phyloP scores from a whole-genome alignment of 306 rosid species.

The Dryas drummondii region DNA sequence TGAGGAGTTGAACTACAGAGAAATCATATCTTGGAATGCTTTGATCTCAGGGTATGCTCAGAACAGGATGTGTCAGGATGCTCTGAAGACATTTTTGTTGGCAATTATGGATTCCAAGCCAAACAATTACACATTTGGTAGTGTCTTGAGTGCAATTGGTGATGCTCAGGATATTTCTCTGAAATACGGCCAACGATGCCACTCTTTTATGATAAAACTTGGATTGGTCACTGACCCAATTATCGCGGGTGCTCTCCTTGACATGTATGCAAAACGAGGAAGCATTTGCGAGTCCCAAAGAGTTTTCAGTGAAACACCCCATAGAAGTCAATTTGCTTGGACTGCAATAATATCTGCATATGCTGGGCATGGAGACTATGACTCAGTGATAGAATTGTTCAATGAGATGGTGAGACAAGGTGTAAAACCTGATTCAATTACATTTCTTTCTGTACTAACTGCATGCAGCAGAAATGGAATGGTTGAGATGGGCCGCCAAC shows the following conservation, averaged over 20 bases:
- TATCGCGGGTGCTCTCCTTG: slow-evolving; percentile 68
- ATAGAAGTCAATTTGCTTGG: slow-evolving; percentile 63
- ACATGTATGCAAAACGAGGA: slow-evolving; percentile 91
- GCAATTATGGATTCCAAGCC: slow-evolving; percentile 61
- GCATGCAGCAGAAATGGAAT: slow-evolving; percentile 82
- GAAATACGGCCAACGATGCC: slow-evolving; percentile 72
- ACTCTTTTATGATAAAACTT: slow-evolving; percentile 57
- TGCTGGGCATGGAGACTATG: slow-evolving; percentile 70
- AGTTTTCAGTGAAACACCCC: slow-evolving; percentile 59
- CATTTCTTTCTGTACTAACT: slow-evolving; percentile 66
- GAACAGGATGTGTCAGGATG: slow-evolving; percentile 56
- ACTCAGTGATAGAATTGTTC: slow-evolving; percentile 57
- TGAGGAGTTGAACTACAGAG: slow-evolving; percentile 61
- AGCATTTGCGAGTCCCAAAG: slow-evolving; percentile 57
- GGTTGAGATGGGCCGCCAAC: slow-evolving; percentile 56
- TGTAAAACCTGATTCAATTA: slow-evolving; percentile 58
- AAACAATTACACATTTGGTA: slow-evolving; percentile 77
- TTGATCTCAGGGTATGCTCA: slow-evolving; percentile 86
- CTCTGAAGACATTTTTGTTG: slow-evolving; percentile 52
- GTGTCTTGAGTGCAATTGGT: slow-evolving; percentile 78
- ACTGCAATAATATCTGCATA: slow-evolving; percentile 76
- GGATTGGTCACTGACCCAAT: slow-evolving; percentile 58
- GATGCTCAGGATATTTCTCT: slow-evolving; percentile 66
- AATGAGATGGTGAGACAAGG: slow-evolving; percentile 60
- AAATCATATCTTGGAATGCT: slow-evolving; percentile 83